phyloP scores from a whole-genome alignment of 768 basidiomycete genomes.

The Termitomyces sp. region DNA sequence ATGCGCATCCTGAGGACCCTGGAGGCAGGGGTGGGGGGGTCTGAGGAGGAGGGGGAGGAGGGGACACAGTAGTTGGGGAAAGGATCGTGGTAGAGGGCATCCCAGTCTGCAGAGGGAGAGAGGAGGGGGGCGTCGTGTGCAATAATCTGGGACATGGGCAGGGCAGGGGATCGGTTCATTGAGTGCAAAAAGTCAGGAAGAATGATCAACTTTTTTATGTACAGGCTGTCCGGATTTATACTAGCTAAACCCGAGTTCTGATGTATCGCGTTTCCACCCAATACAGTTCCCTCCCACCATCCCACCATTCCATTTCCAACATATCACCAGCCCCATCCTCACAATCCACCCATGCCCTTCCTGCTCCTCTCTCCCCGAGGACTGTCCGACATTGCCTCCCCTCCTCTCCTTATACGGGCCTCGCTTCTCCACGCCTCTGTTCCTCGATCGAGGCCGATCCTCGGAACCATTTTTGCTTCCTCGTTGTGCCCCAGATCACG shows the following conservation, averaged over 20 bases:
- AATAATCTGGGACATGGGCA: slow-evolving; percentile 56
- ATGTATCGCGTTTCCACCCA: slow-evolving; percentile 3
- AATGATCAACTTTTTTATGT: slow-evolving; percentile 23
- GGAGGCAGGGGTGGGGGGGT: slow-evolving; percentile 39
- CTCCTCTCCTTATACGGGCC: slow-evolving; percentile 13
- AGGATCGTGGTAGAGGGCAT: slow-evolving; percentile 36
- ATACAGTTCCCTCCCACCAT: not conserved
- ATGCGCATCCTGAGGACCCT: slow-evolving; percentile 49
- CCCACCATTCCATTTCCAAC: not conserved
- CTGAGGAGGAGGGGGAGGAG: slow-evolving; percentile 43
- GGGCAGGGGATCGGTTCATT: slow-evolving; percentile 27
- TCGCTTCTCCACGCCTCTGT: slow-evolving; percentile 14
- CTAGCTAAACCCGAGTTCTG: slow-evolving; percentile 18
- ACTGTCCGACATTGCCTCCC: slow-evolving; percentile 7
- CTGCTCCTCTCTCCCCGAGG: slow-evolving; percentile 14
- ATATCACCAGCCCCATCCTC: too few relatives aligned
- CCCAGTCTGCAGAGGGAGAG: slow-evolving; percentile 52
- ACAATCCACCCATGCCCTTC: too few relatives aligned
- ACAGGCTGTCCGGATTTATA: slow-evolving; percentile 25
- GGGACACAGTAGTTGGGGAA: slow-evolving; percentile 46
- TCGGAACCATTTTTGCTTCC: slow-evolving; percentile 17
- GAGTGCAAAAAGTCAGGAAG: slow-evolving; percentile 14
- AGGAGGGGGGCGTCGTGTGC: slow-evolving; percentile 53
- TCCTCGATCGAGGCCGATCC: slow-evolving; percentile 18
- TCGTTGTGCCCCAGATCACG: slow-evolving; percentile 19